Percentiles rank a stretch among this genome's conserved stretches.
Conservation (phyloP, 108 stramenopile species). For the Skeletonema grethae region DNA sequence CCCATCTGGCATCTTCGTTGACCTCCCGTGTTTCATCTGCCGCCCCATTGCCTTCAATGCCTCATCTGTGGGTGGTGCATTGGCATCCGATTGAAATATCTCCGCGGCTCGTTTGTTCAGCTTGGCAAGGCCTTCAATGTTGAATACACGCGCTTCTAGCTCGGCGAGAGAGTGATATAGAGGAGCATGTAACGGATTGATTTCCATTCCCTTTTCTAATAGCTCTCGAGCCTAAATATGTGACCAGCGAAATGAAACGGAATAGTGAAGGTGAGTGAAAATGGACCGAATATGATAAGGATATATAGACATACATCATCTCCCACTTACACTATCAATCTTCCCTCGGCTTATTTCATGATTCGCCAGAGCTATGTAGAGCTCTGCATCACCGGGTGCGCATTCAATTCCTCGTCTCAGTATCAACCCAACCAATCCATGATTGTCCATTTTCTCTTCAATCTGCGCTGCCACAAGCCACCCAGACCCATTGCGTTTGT, state of each 20-base stretch:
- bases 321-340: constrained; percentile 54
- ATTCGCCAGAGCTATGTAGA: constrained; percentile 73
- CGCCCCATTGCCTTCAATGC: constrained; percentile 44
- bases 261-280: background rate
- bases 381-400: constrained; percentile 60
- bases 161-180: constrained; percentile 88
- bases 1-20: constrained; percentile 35
- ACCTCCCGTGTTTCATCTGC: constrained; percentile 47
- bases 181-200: constrained; percentile 78
- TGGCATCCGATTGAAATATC: constrained; percentile 69
- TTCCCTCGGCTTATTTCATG: constrained; percentile 58
- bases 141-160: constrained; percentile 82
- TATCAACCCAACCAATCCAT: constrained; percentile 61
- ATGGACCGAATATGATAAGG: background rate
- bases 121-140: constrained; percentile 76
- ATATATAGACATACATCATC: background rate
- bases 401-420: constrained; percentile 82
- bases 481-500: constrained; percentile 73
- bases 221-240: constrained; percentile 60
- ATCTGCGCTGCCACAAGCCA: constrained; percentile 79
- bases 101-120: constrained; percentile 74
- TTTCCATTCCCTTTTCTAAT: constrained; percentile 75
- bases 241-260: background rate
- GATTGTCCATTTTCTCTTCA: constrained; percentile 58
- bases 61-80: constrained; percentile 49